Evolutionary conservation across 441 rosid species (phyloP).

Genomic region (Erodium trifolium): DNA sequence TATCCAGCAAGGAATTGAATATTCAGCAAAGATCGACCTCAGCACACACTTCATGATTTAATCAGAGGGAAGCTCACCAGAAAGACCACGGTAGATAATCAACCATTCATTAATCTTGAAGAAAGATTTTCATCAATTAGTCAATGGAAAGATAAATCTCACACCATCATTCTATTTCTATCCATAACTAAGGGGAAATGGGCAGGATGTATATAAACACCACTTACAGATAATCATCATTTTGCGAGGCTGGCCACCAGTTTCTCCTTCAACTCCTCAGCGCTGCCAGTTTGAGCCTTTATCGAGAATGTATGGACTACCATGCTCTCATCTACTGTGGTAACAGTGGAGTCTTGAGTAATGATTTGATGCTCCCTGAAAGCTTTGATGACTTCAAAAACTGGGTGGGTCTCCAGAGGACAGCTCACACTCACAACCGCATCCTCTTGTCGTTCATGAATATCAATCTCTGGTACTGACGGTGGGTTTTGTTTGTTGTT

Average conservation of each 20-base stretch:
- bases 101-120: background rate
- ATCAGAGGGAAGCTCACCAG: background rate
- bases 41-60: background rate
- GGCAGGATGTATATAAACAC: background rate
- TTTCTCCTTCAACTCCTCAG: conserved; percentile 79
- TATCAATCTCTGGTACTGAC: conserved; percentile 30
- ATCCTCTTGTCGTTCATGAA: conserved; percentile 61
- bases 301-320: conserved; percentile 70
- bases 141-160: background rate
- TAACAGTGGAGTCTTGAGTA: conserved; percentile 49
- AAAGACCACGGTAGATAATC: background rate
- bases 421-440: conserved; percentile 64
- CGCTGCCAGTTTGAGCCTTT: conserved; percentile 50
- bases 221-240: conserved; percentile 22
- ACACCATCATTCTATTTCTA: background rate
- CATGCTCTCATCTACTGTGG: conserved; percentile 42
- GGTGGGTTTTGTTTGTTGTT: background rate
- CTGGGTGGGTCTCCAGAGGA: conserved; percentile 68
- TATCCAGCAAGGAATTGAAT: background rate
- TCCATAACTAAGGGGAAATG: conserved; percentile 6
- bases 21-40: background rate
- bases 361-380: conserved; percentile 56
- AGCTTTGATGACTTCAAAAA: conserved; percentile 43
- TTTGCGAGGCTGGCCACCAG: conserved; percentile 49
- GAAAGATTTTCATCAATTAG: conserved; percentile 13